Evolutionary conservation across 768 basidiomycete genomes (phyloP), one percentile per base, ranked within the genome.

Genomic region (Hygrocybe coccinea): DNA sequence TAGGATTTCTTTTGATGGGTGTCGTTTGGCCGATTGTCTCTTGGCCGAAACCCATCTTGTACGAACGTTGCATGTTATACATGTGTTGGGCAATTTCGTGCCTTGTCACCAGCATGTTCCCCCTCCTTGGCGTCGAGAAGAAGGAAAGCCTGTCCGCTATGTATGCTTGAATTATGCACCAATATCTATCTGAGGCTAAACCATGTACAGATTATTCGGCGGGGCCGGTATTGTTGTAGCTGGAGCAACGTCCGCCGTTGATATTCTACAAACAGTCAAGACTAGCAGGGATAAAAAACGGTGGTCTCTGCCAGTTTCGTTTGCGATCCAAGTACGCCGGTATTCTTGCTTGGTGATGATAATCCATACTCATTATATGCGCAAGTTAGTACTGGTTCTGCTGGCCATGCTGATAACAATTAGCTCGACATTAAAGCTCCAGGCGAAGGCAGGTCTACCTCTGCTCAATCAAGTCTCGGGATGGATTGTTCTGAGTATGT

Each of bases 121-220:
- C 90, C 0, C 65, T 88, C 24, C 75, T 91, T 24, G 72, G 80
- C 7, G 87, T 91, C 2, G 83, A 91, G 56, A 87, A 89, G 64
- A 69, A 72, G 21, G 91, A 92, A 68, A 83, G 72, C 57, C 55
- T 86, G 19, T 22, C 62, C 1, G 64, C 75, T 2, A 84, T 92
- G 91, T 90, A 54, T 64, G 83, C 72, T 44, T 37, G 15, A 4
- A 41, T 21, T 43, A 33, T 36, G 22, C 10, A 22, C 24, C 45
- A 10, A 58, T 24, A 47, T 43, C 24, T 17, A 14, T 50, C 49
- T 34, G 24, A 55, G 25, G 12, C 47, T 5, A 44, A 21, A 29
- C 19, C 54, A 22, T 56, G 11, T 36, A 3, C 47, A 84, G 82
- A 52, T 56, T 79, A 50, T 45, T 60, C 8, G 86, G 85, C 51